Evolutionary conservation across 1,284 basidiomycete species (phyloP), one percentile per base, ranked within the genome.

Genomic region (Gomphus sp.): DNA sequence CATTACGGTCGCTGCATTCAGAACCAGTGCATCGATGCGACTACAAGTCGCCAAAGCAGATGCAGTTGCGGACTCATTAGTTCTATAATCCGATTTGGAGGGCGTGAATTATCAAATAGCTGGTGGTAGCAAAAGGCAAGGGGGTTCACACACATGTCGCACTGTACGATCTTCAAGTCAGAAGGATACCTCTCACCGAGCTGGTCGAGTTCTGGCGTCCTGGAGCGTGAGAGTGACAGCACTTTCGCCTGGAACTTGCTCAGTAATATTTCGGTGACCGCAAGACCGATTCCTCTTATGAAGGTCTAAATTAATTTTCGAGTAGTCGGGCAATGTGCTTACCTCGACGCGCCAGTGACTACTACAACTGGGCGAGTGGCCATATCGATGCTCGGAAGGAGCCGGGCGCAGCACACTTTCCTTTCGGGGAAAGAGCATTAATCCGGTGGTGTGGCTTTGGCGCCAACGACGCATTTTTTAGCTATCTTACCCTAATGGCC

Each of bases 261-360:
- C 49, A 93, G 76, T 28, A 94, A 76, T 49, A 81, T 74, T 18
- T 68, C 76, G 43, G 86, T 80, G 59, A 87, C 78, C 18, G 87
- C 89, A 51, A 94, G 80, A 2, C 93, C 93, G 60, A 96, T 84
- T 37, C 93, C 93, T 76, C 89, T 89, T n/a, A 18, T 43, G 16
- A 16, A 43, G n/a, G n/a, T 18, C 5, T 93, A 87, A 71, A 87
- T 89, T 66, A 82, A 78, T n/a, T n/a, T n/a, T 43, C 6, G 41
- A 8, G 16, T n/a, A n/a, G n/a, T 16, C 18, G 18, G 41, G 7
- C 8, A 34, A 39, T 18, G 8, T 11, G 64, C 63, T 67, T 67
- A 88, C 87, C 78, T 89, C 61, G 89, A 91, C 37, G 86, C 88
- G 61, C 89, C 88, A 58, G 89, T 89, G 65, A 91, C 74, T 55